Conservation (phyloP, 805 yeast species). For the Candida arabinofermentans region DNA sequence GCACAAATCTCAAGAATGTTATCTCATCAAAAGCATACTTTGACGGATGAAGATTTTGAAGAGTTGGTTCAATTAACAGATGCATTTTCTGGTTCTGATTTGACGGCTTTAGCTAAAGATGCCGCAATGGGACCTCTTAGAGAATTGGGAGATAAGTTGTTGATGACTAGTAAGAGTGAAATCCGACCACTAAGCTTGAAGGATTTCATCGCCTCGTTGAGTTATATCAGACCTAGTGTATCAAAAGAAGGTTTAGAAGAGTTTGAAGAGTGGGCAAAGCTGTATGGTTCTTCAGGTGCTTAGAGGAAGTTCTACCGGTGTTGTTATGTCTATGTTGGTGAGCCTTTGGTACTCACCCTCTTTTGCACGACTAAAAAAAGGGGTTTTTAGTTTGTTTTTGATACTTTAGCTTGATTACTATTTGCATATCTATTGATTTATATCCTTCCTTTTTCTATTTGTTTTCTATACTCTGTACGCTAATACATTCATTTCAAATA, state of each 20-base stretch:
- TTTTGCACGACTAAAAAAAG: too few relatives aligned
- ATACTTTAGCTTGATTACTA: too few relatives aligned
- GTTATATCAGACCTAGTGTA: slow-evolving; percentile 83
- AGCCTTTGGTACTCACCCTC: too few relatives aligned
- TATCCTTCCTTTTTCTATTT: too few relatives aligned
- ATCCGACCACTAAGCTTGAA: slow-evolving; percentile 70
- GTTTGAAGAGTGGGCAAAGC: slow-evolving; percentile 85
- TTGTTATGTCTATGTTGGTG: neutral
- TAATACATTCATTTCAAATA: too few relatives aligned
- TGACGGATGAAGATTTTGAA: slow-evolving; percentile 59
- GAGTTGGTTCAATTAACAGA: slow-evolving; percentile 58
- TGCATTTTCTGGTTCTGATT: slow-evolving; percentile 82
- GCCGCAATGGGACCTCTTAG: slow-evolving; percentile 98
- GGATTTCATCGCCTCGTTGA: slow-evolving; percentile 75
- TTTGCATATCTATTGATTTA: too few relatives aligned
- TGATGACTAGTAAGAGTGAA: slow-evolving; percentile 63
- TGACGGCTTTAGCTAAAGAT: slow-evolving; percentile 90
- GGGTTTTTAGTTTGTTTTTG: too few relatives aligned
- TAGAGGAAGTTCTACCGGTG: slow-evolving; percentile 26
- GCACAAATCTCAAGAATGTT: slow-evolving; percentile 67
- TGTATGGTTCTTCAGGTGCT: slow-evolving; percentile 87
- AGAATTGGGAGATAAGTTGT: slow-evolving; percentile 78
- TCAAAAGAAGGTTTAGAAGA: slow-evolving; percentile 71
- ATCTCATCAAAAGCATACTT: slow-evolving; percentile 65
- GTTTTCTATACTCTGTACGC: too few relatives aligned